These are phyloP conservation scores for Russula sp. DNA, from an alignment of 768 basidiomycete genomes.

Conservation along the genomic window DNA sequence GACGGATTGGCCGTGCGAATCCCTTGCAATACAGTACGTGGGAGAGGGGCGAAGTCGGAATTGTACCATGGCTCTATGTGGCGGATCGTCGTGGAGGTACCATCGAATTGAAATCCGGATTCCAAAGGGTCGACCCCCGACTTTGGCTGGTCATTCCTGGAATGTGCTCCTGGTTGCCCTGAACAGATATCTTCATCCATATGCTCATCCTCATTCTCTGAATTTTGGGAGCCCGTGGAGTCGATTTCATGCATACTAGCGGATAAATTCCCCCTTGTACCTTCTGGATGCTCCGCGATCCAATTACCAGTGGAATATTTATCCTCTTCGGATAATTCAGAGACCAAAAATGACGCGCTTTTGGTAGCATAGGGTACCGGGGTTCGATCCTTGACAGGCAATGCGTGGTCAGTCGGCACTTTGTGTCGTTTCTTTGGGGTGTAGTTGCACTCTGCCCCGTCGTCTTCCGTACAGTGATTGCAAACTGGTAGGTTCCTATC, in stretches of 20 bases:
- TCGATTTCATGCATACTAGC: constrained; percentile 15
- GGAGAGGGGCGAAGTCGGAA: constrained; percentile 54
- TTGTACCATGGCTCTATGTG: constrained; percentile 55
- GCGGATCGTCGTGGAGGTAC: constrained; percentile 22
- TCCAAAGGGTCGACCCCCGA: constrained; percentile 1
- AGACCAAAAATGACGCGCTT: constrained; percentile 44
- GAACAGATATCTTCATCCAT: constrained; percentile 13
- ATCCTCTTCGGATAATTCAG: constrained; percentile 35
- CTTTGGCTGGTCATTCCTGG: constrained; percentile 15
- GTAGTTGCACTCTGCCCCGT: constrained; percentile 57
- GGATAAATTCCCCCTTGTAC: constrained; percentile 14
- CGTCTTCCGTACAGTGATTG: constrained; percentile 55
- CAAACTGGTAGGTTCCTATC: constrained; percentile 68
- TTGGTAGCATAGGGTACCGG: constrained; percentile 40
- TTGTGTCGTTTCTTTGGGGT: constrained; percentile 66
- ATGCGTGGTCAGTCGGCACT: constrained; percentile 39
- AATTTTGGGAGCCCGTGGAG: constrained; percentile 20
- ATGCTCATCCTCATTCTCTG: constrained; percentile 22
- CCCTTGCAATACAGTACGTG: constrained; percentile 47
- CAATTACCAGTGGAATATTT: constrained; percentile 27
- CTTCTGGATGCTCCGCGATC: constrained; percentile 25
- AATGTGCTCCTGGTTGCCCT: neutral
- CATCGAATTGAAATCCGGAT: constrained; percentile 17
- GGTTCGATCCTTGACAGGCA: constrained; percentile 33
- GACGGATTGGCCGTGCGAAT: constrained; percentile 47